Base-by-base conservation (phyloP, 176 grass and related monocot species). In the Musa schizocarpa region DNA sequence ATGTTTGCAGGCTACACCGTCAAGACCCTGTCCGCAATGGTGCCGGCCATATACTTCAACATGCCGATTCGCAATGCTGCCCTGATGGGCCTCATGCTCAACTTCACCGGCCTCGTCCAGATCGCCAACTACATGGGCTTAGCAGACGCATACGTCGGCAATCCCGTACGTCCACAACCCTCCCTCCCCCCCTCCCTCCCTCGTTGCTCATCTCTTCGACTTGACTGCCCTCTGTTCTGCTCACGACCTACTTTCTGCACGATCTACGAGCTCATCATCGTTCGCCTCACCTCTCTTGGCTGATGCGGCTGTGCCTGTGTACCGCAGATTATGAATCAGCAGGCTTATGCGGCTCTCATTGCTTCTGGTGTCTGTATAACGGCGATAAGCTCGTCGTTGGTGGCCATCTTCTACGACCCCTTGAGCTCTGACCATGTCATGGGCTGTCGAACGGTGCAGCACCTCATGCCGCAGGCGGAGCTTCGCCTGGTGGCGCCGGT, bases 71-170 rank as follows among this genome's bases (percentile, higher is more conserved):
- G 34, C 34, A 43, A 43, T 43, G 34, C 34, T 6, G 34, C 34
- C 13, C 22, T 86, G 8, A 51, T 86, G 51, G 79, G 84, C 17
- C 79, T 86, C 53, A 75, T 78, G 23, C 64, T 82, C 74, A 78
- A 74, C 68, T 86, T 78, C 16, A 78, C 55, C 62, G 84, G 79
- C 19, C 17, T 86, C 9, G 53, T 86, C 11, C 74, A 82, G 75
- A 63, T 75, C 52, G 54, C 73, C 16, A 55, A 50, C 13, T 69
- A 56, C 24, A 5, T 70, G 10, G 34, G 10, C 23, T 68, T 76
- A 24, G 58, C 1, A 52, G 43, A 54, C 23, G 17, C 19, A 10
- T 16, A 58, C 50, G 63, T 62, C 11, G 20, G 14, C 14, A 23
- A 0, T 58, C 5, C 34, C 34, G 17, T 13, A 43, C 9, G 24